These are phyloP conservation scores for Boletus rubescentipes DNA, from an alignment of 768 basidiomycete species.

Conservation along the genomic window DNA sequence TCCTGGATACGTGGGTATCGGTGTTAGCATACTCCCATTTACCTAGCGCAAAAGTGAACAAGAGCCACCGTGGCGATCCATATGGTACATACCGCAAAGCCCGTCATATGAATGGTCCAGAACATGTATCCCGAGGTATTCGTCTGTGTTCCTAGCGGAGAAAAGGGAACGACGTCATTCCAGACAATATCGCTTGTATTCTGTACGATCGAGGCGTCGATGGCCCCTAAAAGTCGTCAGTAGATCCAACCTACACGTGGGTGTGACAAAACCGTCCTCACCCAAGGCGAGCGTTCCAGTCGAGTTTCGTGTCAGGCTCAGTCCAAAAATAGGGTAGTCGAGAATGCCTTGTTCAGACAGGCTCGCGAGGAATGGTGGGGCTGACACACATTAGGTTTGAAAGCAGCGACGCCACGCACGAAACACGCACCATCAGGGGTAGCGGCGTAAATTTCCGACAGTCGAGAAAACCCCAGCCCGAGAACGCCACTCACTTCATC, in stretches of 20 bases:
- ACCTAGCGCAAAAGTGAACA: conserved; percentile 41
- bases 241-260: background rate
- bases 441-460: conserved; percentile 55
- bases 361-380: conserved; percentile 64
- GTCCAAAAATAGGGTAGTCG: conserved; percentile 75
- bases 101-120: conserved; percentile 65
- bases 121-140: conserved; percentile 71
- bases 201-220: conserved; percentile 67
- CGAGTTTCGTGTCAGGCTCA: conserved; percentile 58
- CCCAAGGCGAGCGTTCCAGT: conserved; percentile 68
- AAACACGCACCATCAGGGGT: conserved; percentile 48
- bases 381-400: conserved; percentile 33
- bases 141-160: conserved; percentile 56
- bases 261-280: conserved; percentile 19
- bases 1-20: conserved; percentile 63
- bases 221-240: conserved; percentile 54
- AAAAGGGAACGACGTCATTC: conserved; percentile 74
- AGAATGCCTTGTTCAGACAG: conserved; percentile 63
- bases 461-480: conserved; percentile 73
- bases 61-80: background rate
- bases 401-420: background rate
- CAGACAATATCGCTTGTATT: conserved; percentile 62
- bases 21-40: conserved; percentile 50
- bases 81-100: conserved; percentile 45
- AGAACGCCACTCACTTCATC: conserved; percentile 70